Conservation (phyloP, 345 rosid species). For the Leavenworthia alabamica region DNA sequence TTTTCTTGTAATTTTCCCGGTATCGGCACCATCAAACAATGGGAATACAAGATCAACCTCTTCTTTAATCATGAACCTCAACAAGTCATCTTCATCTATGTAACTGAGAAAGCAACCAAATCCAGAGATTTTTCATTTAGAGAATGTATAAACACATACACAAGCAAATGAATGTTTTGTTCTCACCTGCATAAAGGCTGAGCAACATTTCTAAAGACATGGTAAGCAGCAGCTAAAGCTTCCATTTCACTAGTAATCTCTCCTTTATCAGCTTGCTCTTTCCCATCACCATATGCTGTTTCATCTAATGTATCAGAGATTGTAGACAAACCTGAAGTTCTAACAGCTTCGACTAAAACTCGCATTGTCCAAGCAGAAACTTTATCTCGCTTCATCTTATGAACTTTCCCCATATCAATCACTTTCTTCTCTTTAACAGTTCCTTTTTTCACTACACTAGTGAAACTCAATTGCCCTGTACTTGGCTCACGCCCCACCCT, state of each 20-base stretch:
- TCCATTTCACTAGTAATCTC: conserved; percentile 81
- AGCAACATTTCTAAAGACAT: conserved; percentile 58
- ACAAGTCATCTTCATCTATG: conserved; percentile 66
- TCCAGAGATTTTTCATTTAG: not conserved
- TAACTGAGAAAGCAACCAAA: conserved; percentile 34
- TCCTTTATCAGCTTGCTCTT: conserved; percentile 42
- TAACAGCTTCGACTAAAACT: conserved; percentile 63
- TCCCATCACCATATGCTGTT: conserved; percentile 30
- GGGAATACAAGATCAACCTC: conserved; percentile 78
- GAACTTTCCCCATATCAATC: conserved; percentile 75
- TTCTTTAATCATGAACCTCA: conserved; percentile 76
- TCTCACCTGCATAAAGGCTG: conserved; percentile 44
- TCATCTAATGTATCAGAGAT: conserved; percentile 67
- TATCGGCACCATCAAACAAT: conserved; percentile 55
- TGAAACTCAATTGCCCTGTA: conserved; percentile 46
- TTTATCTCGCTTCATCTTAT: conserved; percentile 68
- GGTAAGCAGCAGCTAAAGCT: conserved; percentile 63
- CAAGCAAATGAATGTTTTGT: not conserved
- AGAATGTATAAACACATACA: not conserved
- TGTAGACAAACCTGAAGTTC: conserved; percentile 62
- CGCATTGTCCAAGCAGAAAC: conserved; percentile 93
- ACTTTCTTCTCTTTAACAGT: conserved; percentile 42
- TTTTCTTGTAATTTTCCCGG: conserved; percentile 49
- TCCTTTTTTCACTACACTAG: conserved; percentile 41
- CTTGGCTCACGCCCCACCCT: conserved; percentile 46